Evolutionary conservation across 176 grass and related monocot species (phyloP).

Genomic region (Bonia amplexicaulis): DNA sequence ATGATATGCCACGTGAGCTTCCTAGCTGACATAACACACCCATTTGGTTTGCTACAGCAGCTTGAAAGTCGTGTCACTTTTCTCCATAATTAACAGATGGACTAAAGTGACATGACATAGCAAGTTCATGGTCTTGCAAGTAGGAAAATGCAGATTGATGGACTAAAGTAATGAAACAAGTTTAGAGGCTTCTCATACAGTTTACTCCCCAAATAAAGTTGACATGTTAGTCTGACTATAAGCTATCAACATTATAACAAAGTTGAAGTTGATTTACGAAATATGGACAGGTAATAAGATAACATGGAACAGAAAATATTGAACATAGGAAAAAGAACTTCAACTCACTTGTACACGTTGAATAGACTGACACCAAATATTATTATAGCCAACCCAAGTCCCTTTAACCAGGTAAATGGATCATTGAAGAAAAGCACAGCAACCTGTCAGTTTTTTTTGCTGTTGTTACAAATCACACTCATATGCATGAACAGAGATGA

Average conservation of each 20-base stretch:
- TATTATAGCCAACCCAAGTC: conserved; percentile 65
- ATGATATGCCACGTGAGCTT: background rate
- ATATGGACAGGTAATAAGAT: background rate
- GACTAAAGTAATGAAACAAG: background rate
- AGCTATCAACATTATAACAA: background rate
- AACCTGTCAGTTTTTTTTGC: conserved; percentile 46
- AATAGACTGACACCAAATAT: conserved; percentile 87
- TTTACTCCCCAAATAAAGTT: background rate
- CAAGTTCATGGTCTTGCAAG: background rate
- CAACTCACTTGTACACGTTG: conserved; percentile 92
- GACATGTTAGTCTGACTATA: background rate
- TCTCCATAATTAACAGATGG: background rate
- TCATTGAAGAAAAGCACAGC: conserved; percentile 93
- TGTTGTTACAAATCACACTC: background rate
- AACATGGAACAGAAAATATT: background rate
- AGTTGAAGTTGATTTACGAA: conserved; percentile 4
- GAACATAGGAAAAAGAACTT: conserved; percentile 2
- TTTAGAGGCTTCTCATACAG: background rate
- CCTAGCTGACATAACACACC: background rate
- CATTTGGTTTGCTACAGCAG: background rate
- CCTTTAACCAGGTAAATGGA: conserved; percentile 94
- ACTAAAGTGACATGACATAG: background rate
- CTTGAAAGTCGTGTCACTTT: background rate
- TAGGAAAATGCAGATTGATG: background rate
- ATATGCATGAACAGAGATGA: conserved; percentile 12